Evolutionary conservation across 2,329 filamentous ascomycete species (phyloP), one percentile per base, ranked within the genome.

Genomic region (Coniella lustricola): DNA sequence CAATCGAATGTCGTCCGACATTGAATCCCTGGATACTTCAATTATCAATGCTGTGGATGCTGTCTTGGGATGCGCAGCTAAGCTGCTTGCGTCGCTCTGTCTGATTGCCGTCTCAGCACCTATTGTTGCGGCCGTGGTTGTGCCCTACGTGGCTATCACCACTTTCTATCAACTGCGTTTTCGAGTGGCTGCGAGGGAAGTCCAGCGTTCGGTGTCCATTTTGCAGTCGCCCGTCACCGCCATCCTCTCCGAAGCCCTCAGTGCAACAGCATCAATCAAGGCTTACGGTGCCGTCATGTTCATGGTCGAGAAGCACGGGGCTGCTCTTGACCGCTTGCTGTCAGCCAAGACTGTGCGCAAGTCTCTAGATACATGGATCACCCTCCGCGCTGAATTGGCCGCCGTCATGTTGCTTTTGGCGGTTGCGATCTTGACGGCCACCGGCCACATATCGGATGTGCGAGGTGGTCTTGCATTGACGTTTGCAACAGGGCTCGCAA

Each of bases 321-420:
- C 25, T 18, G 33, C 34, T 10, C 44, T 46, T 29, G 44, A 46
- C 7, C 33, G 16, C 7, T 22, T 46, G 33, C 37, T 46, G 44
- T 38, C 34, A 32, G 44, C 44, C 34, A 46, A 46, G 35, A 5
- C 38, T 14, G 34, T 46, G 33, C 44, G 32, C 33, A 46, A 37
- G 22, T 46, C 44, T 12, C 44, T 46, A 9, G 44, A 46, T 22
- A 46, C 44, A n/a, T 46, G 44, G 44, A n/a, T 46, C 44, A 46
- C 33, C 3, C 21, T 46, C 17, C 44, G 44, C 5, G 44, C 44
- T 4, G 44, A 46, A 21, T 10, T 38, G 33, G 34, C 34, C 18
- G 44, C 44, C 16, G 20, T 21, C 12, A 18, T 17, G 14, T n/a
- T 46, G 34, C 44, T 46, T 7, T 21, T 46, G 7, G 44, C 37